A percentile compares a stretch with the other conserved stretches of the same genome.
Evolutionary conservation across 257 asterid species (phyloP).

Genomic region (Lithospermum erythrorhizon): DNA sequence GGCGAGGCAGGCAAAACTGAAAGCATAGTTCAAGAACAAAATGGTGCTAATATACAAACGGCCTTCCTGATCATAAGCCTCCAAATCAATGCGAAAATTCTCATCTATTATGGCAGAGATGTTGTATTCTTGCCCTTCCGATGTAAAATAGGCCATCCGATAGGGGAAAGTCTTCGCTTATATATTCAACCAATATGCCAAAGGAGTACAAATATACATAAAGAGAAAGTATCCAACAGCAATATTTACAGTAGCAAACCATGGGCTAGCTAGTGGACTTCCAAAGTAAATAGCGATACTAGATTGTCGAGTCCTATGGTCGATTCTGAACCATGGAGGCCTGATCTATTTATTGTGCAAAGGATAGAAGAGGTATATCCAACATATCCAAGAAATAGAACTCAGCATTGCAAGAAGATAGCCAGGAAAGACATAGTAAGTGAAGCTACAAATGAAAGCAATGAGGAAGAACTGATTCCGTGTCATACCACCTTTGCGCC

Average conservation of each 20-base stretch:
- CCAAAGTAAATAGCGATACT: conserved; percentile 33
- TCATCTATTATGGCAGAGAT: conserved; percentile 14
- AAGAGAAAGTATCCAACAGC: conserved; percentile 25
- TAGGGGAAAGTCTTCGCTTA: conserved; percentile 41
- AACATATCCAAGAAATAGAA: too few relatives aligned
- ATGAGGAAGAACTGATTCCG: too few relatives aligned
- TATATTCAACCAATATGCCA: conserved; percentile 34
- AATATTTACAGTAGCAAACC: conserved; percentile 40
- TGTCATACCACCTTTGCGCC: too few relatives aligned
- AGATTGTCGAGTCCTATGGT: conserved; percentile 36
- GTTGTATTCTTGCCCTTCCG: conserved; percentile 22
- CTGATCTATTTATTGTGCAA: too few relatives aligned
- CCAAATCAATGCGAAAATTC: conserved; percentile 28
- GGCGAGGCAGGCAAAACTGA: conserved; percentile 38
- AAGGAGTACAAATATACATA: conserved; percentile 29
- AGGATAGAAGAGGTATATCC: too few relatives aligned
- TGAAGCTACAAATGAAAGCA: too few relatives aligned
- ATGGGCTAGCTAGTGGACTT: conserved; percentile 47
- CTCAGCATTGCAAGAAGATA: too few relatives aligned
- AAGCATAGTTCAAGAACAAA: conserved; percentile 35
- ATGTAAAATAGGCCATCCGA: conserved; percentile 20
- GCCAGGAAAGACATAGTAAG: too few relatives aligned
- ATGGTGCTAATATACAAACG: conserved; percentile 27
- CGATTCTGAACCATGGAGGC: conserved; percentile 25
- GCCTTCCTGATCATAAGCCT: conserved; percentile 26